Evolutionary conservation across 495 filamentous ascomycete genomes (phyloP), one percentile per base, ranked within the genome.

Genomic region (Aspergillus bridgeri): DNA sequence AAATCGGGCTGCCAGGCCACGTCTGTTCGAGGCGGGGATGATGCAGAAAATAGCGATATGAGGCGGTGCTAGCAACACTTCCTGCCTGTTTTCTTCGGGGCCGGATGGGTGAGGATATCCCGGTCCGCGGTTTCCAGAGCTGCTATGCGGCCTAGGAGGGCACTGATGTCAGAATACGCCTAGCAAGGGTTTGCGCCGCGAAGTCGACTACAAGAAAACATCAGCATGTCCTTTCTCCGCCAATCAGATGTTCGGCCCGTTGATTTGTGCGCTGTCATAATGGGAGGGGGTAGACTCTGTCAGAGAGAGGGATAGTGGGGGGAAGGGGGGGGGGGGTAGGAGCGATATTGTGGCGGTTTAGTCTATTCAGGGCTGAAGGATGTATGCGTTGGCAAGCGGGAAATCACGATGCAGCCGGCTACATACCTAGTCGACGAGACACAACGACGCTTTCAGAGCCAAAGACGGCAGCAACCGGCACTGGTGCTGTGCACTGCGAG

Each of bases 301-400:
- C 46, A 60, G 57, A 53, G 63, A 60, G 57, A 53, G 63, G 55
- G 61, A 66, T 61, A 65, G 63, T 44, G 57, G 50, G 56, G 60
- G 48, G 53, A 43, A 60, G 54, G 51, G 58, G 48, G 52, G 59
- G 48, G 52, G 59, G 54, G 57, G 55, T 54, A 47, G 47, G 50
- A 45, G 59, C 38, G 60, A 63, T 54, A 63, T 59, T 56, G 60
- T 64, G 65, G 66, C 65, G 62, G 64, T 52, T 70, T 68, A 72
- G 68, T 67, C 58, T 64, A 55, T 65, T 56, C 65, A 66, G 57
- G 68, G 60, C 59, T 64, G 63, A 64, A 57, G 69, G 66, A 76
- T 70, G 76, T 74, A 78, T 79, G 76, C 75, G 76, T 75, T 79
- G 76, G 76, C 76, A 79, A 66, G 66, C 61, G 69, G 64, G 65